Base-by-base conservation (phyloP, 1,139 yeast species). In the Sugiyamaella sp. region DNA sequence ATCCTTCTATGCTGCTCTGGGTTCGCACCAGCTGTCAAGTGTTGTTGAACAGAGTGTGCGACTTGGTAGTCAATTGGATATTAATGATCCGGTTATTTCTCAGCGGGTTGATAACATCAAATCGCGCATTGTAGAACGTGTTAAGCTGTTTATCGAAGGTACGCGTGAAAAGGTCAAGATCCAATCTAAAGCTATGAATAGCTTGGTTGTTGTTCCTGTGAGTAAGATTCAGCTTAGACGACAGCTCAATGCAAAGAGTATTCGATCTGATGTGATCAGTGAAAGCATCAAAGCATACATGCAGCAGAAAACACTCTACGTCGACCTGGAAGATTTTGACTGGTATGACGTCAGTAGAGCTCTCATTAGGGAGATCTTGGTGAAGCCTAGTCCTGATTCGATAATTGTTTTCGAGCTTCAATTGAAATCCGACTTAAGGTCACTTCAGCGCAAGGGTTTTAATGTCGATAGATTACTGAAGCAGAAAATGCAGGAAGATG, bases 271-370 rank as follows among this genome's bases (percentile, higher is more conserved):
- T 1, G 46, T 59, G 17, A 27, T 37, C 2, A 49, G 56, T 1
- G 60, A 59, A 19, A 29, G 43, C 9, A 49, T 57, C 16, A 53
- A 60, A 17, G 71, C 72, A 1, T 60, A 55, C 25, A 55, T 66
- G 50, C 60, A 60, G 22, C 24, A 37, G 10, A 43, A 42, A 40
- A 45, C 25, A 12, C 52, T 66, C 20, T 59, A 59, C 40, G 59
- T 66, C 19, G 58, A 55, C 5, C 49, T 60, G 21, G 49, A 53
- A 4, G 52, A 52, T 3, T 51, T 68, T 35, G 74, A 73, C 38
- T 74, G 75, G 73, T 72, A 69, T 52, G 75, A 73, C 51, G 67
- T 74, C 8, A 67, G 74, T 20, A 68, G 65, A 25, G 67, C 74
- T 1, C 57, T 74, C 17, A 65, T 71, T 9, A 66, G 66, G 38